These are phyloP conservation scores for Neurospora sp. DNA, from an alignment of 495 filamentous ascomycete genomes.

Conservation along the genomic window DNA sequence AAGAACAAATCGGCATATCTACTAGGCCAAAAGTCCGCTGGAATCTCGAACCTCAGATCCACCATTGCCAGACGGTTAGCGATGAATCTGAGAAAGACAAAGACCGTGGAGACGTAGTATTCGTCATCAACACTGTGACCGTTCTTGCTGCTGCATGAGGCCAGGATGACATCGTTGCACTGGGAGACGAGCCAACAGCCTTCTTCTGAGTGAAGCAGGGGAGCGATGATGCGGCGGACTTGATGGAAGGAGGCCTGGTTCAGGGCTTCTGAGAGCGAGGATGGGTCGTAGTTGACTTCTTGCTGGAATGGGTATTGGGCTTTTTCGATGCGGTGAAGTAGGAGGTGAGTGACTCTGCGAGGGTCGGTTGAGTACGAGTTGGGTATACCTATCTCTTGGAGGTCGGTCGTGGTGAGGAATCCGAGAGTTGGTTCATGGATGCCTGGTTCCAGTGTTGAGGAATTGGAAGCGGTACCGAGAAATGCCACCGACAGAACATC, in stretches of 20 bases:
- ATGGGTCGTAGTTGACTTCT: background rate
- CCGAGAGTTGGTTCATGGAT: background rate
- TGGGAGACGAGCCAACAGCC: background rate
- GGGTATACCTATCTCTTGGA: background rate
- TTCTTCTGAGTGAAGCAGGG: background rate
- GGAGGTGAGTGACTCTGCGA: background rate
- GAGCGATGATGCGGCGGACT: background rate
- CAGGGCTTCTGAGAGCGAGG: background rate
- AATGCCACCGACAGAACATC: constrained; percentile 20
- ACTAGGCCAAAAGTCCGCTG: background rate
- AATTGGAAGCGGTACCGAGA: background rate
- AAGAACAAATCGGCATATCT: background rate
- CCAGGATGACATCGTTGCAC: background rate
- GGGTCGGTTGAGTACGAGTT: background rate
- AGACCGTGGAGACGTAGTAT: background rate
- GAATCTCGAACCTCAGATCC: background rate
- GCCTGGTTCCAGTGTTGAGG: background rate
- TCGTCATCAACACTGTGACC: background rate
- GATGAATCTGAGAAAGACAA: background rate
- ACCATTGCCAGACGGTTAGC: background rate
- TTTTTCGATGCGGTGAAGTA: background rate
- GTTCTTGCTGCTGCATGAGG: background rate
- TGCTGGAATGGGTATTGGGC: background rate
- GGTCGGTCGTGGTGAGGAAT: background rate
- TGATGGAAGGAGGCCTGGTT: background rate